Conservation (phyloP, 2,329 filamentous ascomycete species). For the Pseudogymnoascus sp. region DNA sequence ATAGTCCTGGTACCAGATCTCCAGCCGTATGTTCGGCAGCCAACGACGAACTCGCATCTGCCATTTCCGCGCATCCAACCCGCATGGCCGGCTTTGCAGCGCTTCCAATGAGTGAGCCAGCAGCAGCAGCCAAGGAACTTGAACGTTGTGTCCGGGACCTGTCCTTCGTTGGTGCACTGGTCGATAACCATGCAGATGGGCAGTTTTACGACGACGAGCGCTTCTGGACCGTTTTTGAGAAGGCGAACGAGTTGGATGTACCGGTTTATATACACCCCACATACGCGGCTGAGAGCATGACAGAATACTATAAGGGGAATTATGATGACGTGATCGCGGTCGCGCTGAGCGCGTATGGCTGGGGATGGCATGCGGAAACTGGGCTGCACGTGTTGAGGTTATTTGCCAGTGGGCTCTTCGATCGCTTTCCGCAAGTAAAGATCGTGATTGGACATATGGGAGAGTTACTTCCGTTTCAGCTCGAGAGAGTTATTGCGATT, state of each 20-base stretch:
- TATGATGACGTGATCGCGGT: constrained; percentile 24
- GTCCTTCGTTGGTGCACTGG: constrained; percentile 40
- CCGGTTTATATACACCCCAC: constrained; percentile 37
- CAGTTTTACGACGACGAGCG: constrained; percentile 35
- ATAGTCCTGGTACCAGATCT: constrained; percentile 21
- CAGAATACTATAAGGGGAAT: constrained; percentile 24
- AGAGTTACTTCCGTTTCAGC: constrained; percentile 45
- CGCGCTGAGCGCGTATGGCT: constrained; percentile 34
- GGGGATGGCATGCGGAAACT: constrained; percentile 44
- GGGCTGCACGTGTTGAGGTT: constrained; percentile 41
- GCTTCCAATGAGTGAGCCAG: constrained; percentile 32
- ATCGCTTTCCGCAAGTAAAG: constrained; percentile 44
- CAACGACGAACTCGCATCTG: constrained; percentile 29
- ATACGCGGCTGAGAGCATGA: constrained; percentile 27
- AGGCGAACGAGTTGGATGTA: constrained; percentile 33
- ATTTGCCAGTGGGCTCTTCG: constrained; percentile 46
- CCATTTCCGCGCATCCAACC: constrained; percentile 26
- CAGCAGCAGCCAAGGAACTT: constrained; percentile 30
- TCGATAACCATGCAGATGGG: constrained; percentile 35
- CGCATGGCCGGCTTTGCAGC: constrained; percentile 37
- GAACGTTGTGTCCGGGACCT: constrained; percentile 33
- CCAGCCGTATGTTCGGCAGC: constrained; percentile 14
- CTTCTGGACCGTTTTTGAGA: constrained; percentile 35
- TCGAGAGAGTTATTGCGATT: constrained; percentile 36
- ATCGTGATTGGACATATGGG: constrained; percentile 47